Evolutionary conservation across 1,284 basidiomycete genomes (phyloP).

Genomic region (Crepidotus sp.): DNA sequence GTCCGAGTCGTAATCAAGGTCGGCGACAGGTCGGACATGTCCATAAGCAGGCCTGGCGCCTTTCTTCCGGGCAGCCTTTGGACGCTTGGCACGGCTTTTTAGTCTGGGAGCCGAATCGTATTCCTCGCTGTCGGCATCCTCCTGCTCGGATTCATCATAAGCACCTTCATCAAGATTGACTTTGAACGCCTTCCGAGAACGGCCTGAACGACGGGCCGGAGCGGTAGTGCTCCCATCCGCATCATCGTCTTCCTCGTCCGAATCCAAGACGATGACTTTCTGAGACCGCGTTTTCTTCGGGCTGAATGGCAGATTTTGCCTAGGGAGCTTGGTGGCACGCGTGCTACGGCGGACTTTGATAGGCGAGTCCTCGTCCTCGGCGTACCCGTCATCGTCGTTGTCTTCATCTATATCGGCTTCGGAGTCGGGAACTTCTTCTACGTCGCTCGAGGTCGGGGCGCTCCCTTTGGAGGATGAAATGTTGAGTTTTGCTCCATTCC

Average conservation of each 20-base stretch:
- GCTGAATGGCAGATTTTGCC: slow-evolving; percentile 46
- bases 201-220: slow-evolving; percentile 30
- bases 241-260: slow-evolving; percentile 33
- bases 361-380: slow-evolving; percentile 21
- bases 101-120: slow-evolving; percentile 18
- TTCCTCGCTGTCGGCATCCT: slow-evolving; percentile 26
- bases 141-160: slow-evolving; percentile 24
- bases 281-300: slow-evolving; percentile 47
- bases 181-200: slow-evolving; percentile 28
- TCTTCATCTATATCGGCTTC: slow-evolving; percentile 27
- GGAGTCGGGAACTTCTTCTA: slow-evolving; percentile 27
- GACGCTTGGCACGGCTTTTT: slow-evolving; percentile 21
- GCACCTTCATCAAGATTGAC: slow-evolving; percentile 31
- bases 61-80: slow-evolving; percentile 30
- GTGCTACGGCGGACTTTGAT: slow-evolving; percentile 22
- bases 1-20: slow-evolving; percentile 51
- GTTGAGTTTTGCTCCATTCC: slow-evolving; percentile 27
- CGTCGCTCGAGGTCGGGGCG: slow-evolving; percentile 16
- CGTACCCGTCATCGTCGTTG: slow-evolving; percentile 23
- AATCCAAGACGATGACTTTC: slow-evolving; percentile 29
- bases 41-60: slow-evolving; percentile 57
- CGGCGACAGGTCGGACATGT: slow-evolving; percentile 46
- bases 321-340: slow-evolving; percentile 21
- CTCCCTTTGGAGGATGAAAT: slow-evolving; percentile 24
- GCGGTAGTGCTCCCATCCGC: slow-evolving; percentile 19